Base-by-base conservation (phyloP, 768 basidiomycete species). In the Collybia sordida region DNA sequence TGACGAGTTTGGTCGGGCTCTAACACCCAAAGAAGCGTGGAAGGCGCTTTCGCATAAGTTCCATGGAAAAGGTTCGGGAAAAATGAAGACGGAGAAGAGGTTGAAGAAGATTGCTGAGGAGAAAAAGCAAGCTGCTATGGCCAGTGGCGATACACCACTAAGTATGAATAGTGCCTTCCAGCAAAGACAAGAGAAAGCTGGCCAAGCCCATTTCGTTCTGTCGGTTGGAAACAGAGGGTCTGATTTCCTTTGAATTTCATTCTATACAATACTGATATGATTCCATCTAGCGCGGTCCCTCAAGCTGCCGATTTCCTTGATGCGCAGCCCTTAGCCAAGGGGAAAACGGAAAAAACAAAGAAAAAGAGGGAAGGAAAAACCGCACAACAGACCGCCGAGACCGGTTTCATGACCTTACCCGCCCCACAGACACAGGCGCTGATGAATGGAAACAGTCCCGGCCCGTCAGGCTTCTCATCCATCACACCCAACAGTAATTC, bases 71-170 rank as follows among this genome's bases (percentile, higher is more conserved):
- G 93, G 93, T 2, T 91, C 90, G 1, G 97, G 97, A 9, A 90
- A 88, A 73, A 91, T 90, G 83, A 98, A 98, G 80, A 94, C 88
- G 19, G 96, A 98, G 77, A 98, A 98, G 68, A 80, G 93, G 53
- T 62, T 98, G 56, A 94, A 95, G 81, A 94, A 90, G 75, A 98
- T 98, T 56, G 90, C 86, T n/a, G 95, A 98, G 60, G 97, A 99
- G 74, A 83, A 88, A 67, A 98, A 97, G 76, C 81, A 93, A 64
- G 83, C 83, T 51, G 89, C 93, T 8, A 98, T 98, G 94, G 84
- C 80, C 15, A 93, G 93, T 58, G 92, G 93, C 1, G 97, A 99
- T 71, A 98, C 96, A 1, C 94, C 96, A 2, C 72, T 94, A 47
- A 95, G 92, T 62, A 97, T 98, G 90, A 94, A 87, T 57, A 83